These are phyloP conservation scores for Arachis monticola DNA, from an alignment of 331 rosid species.

Conservation along the genomic window DNA sequence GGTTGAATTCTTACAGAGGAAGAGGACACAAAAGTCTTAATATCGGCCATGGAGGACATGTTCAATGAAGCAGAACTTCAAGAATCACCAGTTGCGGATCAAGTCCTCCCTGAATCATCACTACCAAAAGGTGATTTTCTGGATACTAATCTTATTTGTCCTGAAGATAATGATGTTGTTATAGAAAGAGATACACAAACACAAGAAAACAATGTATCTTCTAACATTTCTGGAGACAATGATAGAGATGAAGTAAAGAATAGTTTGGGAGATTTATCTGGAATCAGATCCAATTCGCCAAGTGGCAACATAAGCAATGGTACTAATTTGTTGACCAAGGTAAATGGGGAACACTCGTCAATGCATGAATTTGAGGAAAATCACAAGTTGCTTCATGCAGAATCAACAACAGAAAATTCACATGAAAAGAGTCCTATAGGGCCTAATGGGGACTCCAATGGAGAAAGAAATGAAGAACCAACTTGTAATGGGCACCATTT, in stretches of 20 bases:
- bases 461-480: slow-evolving; percentile 28
- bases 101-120: slow-evolving; percentile 34
- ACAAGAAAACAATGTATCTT: not conserved
- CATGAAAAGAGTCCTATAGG: not conserved
- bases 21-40: slow-evolving; percentile 28
- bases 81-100: slow-evolving; percentile 27
- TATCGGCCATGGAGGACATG: not conserved
- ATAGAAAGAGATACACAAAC: slow-evolving; percentile 27
- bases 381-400: slow-evolving; percentile 43
- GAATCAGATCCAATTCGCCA: slow-evolving; percentile 14
- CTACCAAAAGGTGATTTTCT: slow-evolving; percentile 24
- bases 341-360: slow-evolving; percentile 10
- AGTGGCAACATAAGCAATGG: slow-evolving; percentile 6
- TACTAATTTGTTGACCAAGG: slow-evolving; percentile 34
- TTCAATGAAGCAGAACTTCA: slow-evolving; percentile 43
- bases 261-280: slow-evolving; percentile 24
- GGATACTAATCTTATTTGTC: slow-evolving; percentile 2
- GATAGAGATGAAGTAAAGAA: slow-evolving; percentile 16
- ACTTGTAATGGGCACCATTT: slow-evolving; percentile 31
- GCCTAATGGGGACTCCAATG: slow-evolving; percentile 34
- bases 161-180: slow-evolving; percentile 32
- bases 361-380: slow-evolving; percentile 42
- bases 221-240: slow-evolving; percentile 8
- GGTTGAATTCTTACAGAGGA: slow-evolving; percentile 40
- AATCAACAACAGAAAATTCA: slow-evolving; percentile 42